Evolutionary conservation across 1,284 basidiomycete genomes (phyloP).

Genomic region (Rhodotorula sp.): DNA sequence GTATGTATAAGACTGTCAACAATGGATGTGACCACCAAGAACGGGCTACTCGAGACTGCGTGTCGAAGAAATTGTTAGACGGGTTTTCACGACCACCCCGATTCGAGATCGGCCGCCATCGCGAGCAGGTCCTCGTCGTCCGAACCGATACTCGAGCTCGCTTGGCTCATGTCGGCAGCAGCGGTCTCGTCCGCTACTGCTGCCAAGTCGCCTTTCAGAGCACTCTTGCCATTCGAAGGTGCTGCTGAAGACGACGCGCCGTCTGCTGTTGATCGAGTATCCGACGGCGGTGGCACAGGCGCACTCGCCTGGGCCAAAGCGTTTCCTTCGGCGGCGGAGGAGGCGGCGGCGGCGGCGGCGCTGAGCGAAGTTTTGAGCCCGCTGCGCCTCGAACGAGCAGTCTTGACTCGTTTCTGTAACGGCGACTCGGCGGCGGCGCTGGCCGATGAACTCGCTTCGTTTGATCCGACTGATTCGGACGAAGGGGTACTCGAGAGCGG

Average conservation of each 20-base stretch:
- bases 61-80: no score
- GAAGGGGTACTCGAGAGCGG: slow-evolving; percentile 3
- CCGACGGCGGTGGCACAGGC: background rate
- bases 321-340: background rate
- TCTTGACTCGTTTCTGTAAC: slow-evolving; percentile 39
- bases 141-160: slow-evolving; percentile 22
- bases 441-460: background rate
- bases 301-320: background rate
- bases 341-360: background rate
- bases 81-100: slow-evolving; percentile 17
- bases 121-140: slow-evolving; percentile 38
- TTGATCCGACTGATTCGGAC: background rate
- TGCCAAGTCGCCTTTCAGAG: background rate
- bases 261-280: no score
- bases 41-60: no score
- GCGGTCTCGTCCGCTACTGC: background rate
- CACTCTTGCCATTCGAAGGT: background rate
- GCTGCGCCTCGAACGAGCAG: slow-evolving; percentile 22
- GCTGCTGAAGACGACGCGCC: no score
- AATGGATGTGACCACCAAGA: no score
- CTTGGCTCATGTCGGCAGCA: slow-evolving; percentile 17
- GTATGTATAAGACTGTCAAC: no score
- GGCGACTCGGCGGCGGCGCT: slow-evolving; percentile 21
- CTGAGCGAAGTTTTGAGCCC: slow-evolving; percentile 35
- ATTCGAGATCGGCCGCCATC: slow-evolving; percentile 35